Percentiles rank a stretch among this genome's conserved stretches.
phyloP scores from a whole-genome alignment of 2,329 filamentous ascomycete species.

The Blumeriella jaapii region DNA sequence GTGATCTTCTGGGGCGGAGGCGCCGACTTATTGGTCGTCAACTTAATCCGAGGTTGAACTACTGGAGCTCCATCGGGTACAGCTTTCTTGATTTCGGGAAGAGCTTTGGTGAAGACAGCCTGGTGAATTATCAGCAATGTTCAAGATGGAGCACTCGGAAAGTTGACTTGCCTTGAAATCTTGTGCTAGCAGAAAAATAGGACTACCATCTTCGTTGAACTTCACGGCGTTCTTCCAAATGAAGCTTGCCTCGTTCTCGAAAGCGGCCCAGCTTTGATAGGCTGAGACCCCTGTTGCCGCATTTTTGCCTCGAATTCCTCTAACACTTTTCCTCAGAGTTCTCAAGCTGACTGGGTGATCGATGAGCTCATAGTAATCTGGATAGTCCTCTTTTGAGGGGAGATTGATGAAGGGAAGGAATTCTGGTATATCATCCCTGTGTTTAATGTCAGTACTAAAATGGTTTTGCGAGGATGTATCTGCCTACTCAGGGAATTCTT shows the following conservation, averaged over 20 bases:
- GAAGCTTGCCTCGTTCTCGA: conserved; percentile 67
- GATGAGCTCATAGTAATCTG: conserved; percentile 81
- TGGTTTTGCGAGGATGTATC: neutral
- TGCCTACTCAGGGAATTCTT: conserved; percentile 52
- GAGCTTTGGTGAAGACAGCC: conserved; percentile 55
- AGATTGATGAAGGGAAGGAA: conserved; percentile 68
- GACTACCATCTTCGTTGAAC: conserved; percentile 87
- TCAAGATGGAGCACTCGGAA: neutral
- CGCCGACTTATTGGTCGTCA: conserved; percentile 47
- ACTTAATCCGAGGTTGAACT: conserved; percentile 48
- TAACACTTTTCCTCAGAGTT: conserved; percentile 64
- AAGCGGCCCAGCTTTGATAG: conserved; percentile 71
- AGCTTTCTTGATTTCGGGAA: conserved; percentile 60
- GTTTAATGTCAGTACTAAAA: conserved; percentile 1
- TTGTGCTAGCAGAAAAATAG: conserved; percentile 65
- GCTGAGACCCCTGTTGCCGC: conserved; percentile 49
- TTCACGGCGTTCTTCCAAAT: conserved; percentile 82
- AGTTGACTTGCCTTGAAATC: conserved; percentile 57
- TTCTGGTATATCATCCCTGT: conserved; percentile 55
- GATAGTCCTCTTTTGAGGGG: conserved; percentile 55
- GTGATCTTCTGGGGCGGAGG: conserved; percentile 50
- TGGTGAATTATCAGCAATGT: conserved; percentile 29
- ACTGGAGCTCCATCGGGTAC: conserved; percentile 50
- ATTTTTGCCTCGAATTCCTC: conserved; percentile 58
- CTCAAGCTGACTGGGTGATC: conserved; percentile 69